Conservation (phyloP, 495 filamentous ascomycete species). For the Aspergillus diversus region DNA sequence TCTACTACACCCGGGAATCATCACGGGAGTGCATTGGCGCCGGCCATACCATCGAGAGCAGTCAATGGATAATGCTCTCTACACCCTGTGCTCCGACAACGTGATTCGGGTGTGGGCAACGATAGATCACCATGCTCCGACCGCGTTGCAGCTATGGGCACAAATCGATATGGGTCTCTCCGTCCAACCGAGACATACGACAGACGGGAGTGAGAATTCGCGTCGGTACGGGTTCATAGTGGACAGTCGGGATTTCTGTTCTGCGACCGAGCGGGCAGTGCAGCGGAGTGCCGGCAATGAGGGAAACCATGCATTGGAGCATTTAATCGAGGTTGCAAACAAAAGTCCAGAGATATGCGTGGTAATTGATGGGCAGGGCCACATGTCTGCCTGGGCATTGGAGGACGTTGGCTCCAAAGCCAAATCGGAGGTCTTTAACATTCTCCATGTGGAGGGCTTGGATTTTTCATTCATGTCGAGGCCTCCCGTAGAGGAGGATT, state of each 20-base stretch:
- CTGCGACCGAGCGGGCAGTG: slow-evolving; percentile 76
- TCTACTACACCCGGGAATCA: slow-evolving; percentile 75
- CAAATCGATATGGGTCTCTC: slow-evolving; percentile 77
- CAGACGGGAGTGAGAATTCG: slow-evolving; percentile 31
- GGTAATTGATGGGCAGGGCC: slow-evolving; percentile 78
- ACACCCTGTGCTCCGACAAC: slow-evolving; percentile 86
- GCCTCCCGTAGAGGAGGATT: slow-evolving; percentile 47
- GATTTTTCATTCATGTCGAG: slow-evolving; percentile 66
- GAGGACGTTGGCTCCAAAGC: slow-evolving; percentile 83
- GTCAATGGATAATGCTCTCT: slow-evolving; percentile 85
- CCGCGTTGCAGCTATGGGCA: slow-evolving; percentile 78
- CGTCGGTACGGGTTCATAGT: slow-evolving; percentile 80
- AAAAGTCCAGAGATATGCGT: slow-evolving; percentile 86
- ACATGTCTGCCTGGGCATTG: slow-evolving; percentile 93
- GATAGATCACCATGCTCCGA: slow-evolving; percentile 71
- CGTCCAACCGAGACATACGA: slow-evolving; percentile 62
- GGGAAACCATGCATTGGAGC: slow-evolving; percentile 73
- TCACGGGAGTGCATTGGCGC: slow-evolving; percentile 87
- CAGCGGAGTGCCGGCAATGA: slow-evolving; percentile 61
- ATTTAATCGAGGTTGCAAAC: slow-evolving; percentile 85
- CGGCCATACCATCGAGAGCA: slow-evolving; percentile 74
- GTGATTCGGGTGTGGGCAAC: slow-evolving; percentile 83
- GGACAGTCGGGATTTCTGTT: slow-evolving; percentile 78
- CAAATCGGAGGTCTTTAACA: slow-evolving; percentile 77
- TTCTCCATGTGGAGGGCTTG: slow-evolving; percentile 77